These are phyloP conservation scores for Sparassis latifolia DNA, from an alignment of 1,284 basidiomycete species.

Conservation along the genomic window DNA sequence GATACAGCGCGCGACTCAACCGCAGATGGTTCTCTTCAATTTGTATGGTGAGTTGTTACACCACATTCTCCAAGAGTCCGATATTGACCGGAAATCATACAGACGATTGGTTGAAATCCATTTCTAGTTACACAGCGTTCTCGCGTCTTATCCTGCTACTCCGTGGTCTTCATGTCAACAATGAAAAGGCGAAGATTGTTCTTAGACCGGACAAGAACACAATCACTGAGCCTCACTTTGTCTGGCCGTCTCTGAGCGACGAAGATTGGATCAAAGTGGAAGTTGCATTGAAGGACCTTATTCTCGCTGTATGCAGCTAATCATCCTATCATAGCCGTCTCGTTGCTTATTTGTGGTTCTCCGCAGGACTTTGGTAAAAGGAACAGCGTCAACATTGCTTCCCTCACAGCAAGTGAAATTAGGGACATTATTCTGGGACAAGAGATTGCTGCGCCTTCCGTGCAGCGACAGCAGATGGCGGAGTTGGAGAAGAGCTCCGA, in stretches of 20 bases:
- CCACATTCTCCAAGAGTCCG: not conserved
- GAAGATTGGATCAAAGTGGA: slow-evolving; percentile 99
- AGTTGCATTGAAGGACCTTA: slow-evolving; percentile 93
- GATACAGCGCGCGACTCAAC: slow-evolving; percentile 80
- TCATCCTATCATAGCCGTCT: not conserved
- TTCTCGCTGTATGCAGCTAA: slow-evolving; percentile 60
- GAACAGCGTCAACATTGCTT: slow-evolving; percentile 98
- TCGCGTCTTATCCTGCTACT: slow-evolving; percentile 94
- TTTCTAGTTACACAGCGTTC: slow-evolving; percentile 98
- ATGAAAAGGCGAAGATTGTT: slow-evolving; percentile 97
- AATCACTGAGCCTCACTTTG: slow-evolving; percentile 96
- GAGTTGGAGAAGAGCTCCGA: slow-evolving; percentile 96
- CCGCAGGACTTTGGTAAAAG: slow-evolving; percentile 93
- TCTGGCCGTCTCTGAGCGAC: slow-evolving; percentile 93
- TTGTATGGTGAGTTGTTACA: slow-evolving; percentile 65
- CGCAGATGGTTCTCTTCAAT: slow-evolving; percentile 99
- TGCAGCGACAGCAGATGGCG: slow-evolving; percentile 98
- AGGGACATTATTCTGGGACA: slow-evolving; percentile 96
- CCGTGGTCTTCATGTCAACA: slow-evolving; percentile 97
- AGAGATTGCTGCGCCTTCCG: slow-evolving; percentile 89
- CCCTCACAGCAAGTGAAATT: slow-evolving; percentile 93
- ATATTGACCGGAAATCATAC: slow-evolving; percentile 4
- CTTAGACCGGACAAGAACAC: slow-evolving; percentile 91
- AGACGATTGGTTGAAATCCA: slow-evolving; percentile 99
- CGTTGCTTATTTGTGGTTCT: slow-evolving; percentile 5